phyloP scores from a whole-genome alignment of 164 flowering plant species.

The Aristolochia contorta region DNA sequence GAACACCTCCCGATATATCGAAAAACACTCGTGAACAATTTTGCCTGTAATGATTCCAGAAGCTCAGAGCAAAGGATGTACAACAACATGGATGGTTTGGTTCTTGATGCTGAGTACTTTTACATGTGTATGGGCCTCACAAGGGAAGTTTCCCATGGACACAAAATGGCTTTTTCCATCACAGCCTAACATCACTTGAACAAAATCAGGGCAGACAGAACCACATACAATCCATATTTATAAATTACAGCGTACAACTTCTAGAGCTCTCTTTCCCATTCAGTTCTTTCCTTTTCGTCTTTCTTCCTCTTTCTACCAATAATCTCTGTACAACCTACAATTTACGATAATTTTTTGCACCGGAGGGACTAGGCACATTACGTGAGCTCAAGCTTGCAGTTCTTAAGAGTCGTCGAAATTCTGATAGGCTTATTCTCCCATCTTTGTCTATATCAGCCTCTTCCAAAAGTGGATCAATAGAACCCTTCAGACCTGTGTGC shows the following conservation, averaged over 20 bases:
- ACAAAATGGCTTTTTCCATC: too few species aligned
- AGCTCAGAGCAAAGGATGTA: conserved; percentile 5
- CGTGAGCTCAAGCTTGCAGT: conserved; percentile 80
- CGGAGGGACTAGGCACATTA: conserved; percentile 37
- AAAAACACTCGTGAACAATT: conserved; percentile 9
- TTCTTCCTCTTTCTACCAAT: too few species aligned
- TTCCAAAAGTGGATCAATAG: conserved; percentile 83
- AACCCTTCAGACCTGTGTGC: conserved; percentile 90
- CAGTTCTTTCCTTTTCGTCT: too few species aligned
- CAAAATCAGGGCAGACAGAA: background rate
- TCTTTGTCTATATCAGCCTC: conserved; percentile 97
- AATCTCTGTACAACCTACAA: conserved; percentile 11
- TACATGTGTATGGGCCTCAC: too few species aligned
- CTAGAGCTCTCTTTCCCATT: too few species aligned
- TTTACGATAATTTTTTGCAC: conserved; percentile 23
- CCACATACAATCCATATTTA: background rate
- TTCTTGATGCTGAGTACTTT: too few species aligned
- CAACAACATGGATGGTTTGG: background rate
- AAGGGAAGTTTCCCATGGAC: too few species aligned
- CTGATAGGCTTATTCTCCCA: conserved; percentile 80
- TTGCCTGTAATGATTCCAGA: background rate
- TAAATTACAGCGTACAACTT: conserved; percentile 1
- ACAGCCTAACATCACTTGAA: background rate
- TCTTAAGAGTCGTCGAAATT: conserved; percentile 81
- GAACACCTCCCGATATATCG: conserved; percentile 5